Percentiles rank a stretch among this genome's conserved stretches.
These are phyloP conservation scores for Solanum bulbocastanum DNA, from an alignment of 257 asterid genomes.

Conservation along the genomic window DNA sequence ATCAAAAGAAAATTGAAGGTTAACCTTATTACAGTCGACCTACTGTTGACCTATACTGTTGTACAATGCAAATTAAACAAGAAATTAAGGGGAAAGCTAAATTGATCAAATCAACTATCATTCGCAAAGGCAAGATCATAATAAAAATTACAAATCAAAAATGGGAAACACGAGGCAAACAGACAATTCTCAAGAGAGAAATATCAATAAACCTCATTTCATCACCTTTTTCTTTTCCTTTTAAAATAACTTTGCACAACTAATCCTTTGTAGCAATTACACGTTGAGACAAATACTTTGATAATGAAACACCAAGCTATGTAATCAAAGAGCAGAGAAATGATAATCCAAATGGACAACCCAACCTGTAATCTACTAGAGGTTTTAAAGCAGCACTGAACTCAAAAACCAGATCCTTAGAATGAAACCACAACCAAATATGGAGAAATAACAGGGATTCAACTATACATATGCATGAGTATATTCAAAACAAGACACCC, in stretches of 20 bases:
- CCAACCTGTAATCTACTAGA: not conserved
- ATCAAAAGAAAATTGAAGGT: not conserved
- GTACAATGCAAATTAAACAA: not conserved
- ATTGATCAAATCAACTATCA: not conserved
- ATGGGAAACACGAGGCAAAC: not conserved
- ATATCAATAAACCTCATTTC: not conserved
- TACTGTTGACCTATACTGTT: not conserved
- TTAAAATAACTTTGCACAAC: not conserved
- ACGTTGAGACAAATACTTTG: not conserved
- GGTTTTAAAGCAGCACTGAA: not conserved
- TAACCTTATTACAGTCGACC: not conserved
- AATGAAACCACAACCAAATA: not conserved
- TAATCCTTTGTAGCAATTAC: not conserved
- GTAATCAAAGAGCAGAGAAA: not conserved
- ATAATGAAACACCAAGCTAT: not conserved
- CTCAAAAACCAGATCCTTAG: not conserved
- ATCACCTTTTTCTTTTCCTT: not conserved
- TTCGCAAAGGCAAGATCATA: not conserved
- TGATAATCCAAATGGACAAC: not conserved
- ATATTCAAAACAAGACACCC: not conserved
- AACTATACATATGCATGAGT: not conserved
- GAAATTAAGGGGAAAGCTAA: not conserved
- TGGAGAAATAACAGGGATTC: not conserved
- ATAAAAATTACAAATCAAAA: not conserved
- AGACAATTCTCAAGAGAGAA: not conserved